Base-by-base conservation (phyloP, 2,329 filamentous ascomycete species). In the Colletotrichum incanum region DNA sequence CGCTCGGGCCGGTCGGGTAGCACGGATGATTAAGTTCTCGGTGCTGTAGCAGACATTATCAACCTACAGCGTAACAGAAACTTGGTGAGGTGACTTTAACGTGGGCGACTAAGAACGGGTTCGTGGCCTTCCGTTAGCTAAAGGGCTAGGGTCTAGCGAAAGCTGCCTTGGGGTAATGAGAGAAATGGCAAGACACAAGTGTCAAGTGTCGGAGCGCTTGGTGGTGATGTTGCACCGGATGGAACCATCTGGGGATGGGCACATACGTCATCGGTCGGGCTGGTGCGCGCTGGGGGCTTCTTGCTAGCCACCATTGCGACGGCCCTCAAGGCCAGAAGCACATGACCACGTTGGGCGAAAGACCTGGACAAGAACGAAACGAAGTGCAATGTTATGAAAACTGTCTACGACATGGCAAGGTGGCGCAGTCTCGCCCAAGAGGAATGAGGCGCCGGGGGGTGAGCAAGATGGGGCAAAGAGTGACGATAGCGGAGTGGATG, bases 251-350 rank as follows among this genome's bases (percentile, higher is more conserved):
- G 18, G 31, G 20, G 55, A 67, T 58, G 45, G n/a, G 37, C 39
- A 47, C 16, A 39, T 71, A 71, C 68, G 68, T 71, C 68, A 71
- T 67, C 16, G 39, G 47, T 16, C 12, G 47, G 49, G 47, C 39
- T 34, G 55, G 55, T 34, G 47, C 54, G 55, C 41, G 47, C 49
- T 23, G 34, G 23, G 26, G 63, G 63, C 56, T 49, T 71, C 28
- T 26, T 41, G 47, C 49, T 31, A 26, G 63, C 54, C 47, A 52
- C 31, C 47, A 67, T 39, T 11, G 20, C 20, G 20, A 34, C 20
- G 52, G 37, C 20, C 47, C 26, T 23, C 8, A 8, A 43, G 37
- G 34, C n/a, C 43, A 41, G 23, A 59, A 26, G 55, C 55, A 43
- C 47, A 49, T 49, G 47, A 49, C n/a, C n/a, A 2, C 11, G 11